These are phyloP conservation scores for Verticillium longisporum DNA, from an alignment of 2,329 filamentous ascomycete species.

Conservation along the genomic window DNA sequence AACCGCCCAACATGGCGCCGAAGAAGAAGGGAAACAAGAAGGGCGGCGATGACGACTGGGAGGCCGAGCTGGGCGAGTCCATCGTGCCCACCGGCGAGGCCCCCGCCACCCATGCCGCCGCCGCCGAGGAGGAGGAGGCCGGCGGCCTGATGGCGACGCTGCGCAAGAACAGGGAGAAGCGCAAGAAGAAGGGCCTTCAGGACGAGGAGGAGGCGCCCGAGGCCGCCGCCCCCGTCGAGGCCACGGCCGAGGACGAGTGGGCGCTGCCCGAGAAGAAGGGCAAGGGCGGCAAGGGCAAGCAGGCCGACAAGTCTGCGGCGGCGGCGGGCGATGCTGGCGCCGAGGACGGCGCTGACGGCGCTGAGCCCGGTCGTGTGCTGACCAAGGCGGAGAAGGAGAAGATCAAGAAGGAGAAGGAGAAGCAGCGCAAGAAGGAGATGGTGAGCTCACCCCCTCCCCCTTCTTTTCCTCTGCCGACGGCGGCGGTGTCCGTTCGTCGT, in stretches of 20 bases:
- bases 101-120: slow-evolving; percentile 36
- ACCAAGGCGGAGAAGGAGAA: slow-evolving; percentile 99
- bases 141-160: slow-evolving; percentile 74
- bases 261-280: slow-evolving; percentile 71
- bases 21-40: slow-evolving; percentile 90
- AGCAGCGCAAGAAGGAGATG: slow-evolving; percentile 97
- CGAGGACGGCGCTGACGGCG: slow-evolving; percentile 37
- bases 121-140: slow-evolving; percentile 44
- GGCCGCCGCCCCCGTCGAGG: slow-evolving; percentile 67
- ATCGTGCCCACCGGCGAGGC: slow-evolving; percentile 51
- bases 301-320: slow-evolving; percentile 31
- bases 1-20: slow-evolving; percentile 63
- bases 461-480: not conserved
- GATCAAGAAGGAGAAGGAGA: slow-evolving; percentile 95
- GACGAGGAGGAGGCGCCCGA: slow-evolving; percentile 62
- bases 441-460: slow-evolving; percentile 32
- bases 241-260: slow-evolving; percentile 78
- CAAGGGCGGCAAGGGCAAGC: slow-evolving; percentile 47
- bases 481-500: too few species aligned
- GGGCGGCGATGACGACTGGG: slow-evolving; percentile 85
- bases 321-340: slow-evolving; percentile 15
- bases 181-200: slow-evolving; percentile 77
- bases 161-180: slow-evolving; percentile 77
- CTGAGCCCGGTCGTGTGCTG: slow-evolving; percentile 62
- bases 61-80: slow-evolving; percentile 80